phyloP scores from a whole-genome alignment of 2,329 filamentous ascomycete genomes.

The Plenodomus tracheiphilus region DNA sequence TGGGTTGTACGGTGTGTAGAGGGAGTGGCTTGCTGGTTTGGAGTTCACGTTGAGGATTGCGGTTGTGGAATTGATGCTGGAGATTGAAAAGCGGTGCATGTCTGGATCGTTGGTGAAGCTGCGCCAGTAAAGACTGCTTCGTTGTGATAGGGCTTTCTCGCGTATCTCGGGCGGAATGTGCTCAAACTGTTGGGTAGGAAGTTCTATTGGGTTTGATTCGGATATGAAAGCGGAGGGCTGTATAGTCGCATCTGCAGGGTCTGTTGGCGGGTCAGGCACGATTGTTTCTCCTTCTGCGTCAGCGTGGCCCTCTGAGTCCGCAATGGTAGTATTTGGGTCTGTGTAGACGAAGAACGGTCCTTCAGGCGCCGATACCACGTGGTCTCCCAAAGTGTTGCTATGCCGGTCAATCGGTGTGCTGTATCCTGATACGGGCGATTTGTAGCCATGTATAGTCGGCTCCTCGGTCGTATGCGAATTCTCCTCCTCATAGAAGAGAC shows the following conservation, averaged over 20 bases:
- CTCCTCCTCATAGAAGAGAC: not conserved
- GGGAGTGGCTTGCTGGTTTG: constrained; percentile 10
- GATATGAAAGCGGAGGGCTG: not conserved
- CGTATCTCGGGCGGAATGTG: not conserved
- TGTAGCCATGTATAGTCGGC: not conserved
- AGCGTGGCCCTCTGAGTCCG: not conserved
- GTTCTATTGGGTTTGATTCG: not conserved
- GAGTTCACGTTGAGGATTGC: not conserved
- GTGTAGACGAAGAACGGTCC: constrained; percentile 14
- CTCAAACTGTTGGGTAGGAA: not conserved
- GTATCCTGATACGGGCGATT: not conserved
- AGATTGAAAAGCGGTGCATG: constrained; percentile 14
- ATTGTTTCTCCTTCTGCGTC: not conserved
- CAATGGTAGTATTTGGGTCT: not conserved
- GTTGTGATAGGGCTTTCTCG: not conserved
- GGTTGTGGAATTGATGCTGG: not conserved
- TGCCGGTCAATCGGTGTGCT: not conserved
- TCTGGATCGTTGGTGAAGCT: constrained; percentile 20
- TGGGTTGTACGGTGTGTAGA: constrained; percentile 12
- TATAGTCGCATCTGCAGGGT: not conserved
- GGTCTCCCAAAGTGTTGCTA: not conserved
- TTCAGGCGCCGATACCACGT: not conserved
- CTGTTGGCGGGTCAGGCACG: not conserved
- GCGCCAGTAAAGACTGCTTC: constrained; percentile 1
- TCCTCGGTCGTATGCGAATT: not conserved